phyloP scores from a whole-genome alignment of 257 asterid species.

The Primulina huaijiensis region DNA sequence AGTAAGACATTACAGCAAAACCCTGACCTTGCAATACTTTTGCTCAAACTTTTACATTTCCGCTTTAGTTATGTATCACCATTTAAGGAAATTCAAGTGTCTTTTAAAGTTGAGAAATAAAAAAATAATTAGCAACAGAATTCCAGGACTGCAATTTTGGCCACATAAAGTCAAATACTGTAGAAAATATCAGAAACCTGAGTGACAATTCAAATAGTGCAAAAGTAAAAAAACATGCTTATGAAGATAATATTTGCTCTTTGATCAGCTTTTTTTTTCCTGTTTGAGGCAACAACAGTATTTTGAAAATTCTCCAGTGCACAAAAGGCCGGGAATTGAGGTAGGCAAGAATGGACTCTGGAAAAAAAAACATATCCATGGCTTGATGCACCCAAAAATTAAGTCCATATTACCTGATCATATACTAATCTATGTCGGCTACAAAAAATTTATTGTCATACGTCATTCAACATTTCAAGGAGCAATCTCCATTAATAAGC shows the following conservation, averaged over 20 bases:
- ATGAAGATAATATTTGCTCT: background rate
- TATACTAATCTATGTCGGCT: background rate
- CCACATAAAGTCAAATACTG: background rate
- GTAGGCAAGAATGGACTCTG: background rate
- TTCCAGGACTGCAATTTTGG: background rate
- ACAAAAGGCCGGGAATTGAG: background rate
- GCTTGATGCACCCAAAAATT: background rate
- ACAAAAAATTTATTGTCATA: background rate
- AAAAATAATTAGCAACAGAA: background rate
- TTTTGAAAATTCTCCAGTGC: background rate
- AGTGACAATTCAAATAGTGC: background rate
- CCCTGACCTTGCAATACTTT: background rate
- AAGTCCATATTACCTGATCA: background rate
- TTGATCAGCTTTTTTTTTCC: too few relatives aligned
- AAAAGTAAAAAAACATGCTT: background rate
- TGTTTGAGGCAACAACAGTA: background rate
- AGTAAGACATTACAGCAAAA: conserved; percentile 1
- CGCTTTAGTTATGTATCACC: background rate
- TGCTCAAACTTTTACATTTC: background rate
- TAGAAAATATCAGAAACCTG: too few relatives aligned
- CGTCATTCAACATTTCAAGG: background rate
- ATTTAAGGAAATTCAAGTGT: background rate
- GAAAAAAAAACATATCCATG: too few relatives aligned
- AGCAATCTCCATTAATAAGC: background rate
- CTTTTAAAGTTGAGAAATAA: background rate